These are phyloP conservation scores for Leccinum pachyderme DNA, from an alignment of 1,284 basidiomycete genomes.

Conservation along the genomic window DNA sequence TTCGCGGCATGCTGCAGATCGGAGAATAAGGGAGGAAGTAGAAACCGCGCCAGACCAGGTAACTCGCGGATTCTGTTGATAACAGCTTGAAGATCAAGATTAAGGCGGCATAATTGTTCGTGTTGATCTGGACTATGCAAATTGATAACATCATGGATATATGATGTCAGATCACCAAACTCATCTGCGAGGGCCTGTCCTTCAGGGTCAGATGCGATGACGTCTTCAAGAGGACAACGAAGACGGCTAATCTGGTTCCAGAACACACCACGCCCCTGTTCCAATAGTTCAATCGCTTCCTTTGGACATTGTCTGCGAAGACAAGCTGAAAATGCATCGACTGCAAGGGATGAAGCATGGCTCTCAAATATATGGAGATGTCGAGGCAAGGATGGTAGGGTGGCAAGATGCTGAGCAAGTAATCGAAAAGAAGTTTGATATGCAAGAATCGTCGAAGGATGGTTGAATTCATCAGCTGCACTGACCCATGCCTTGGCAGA, in stretches of 20 bases:
- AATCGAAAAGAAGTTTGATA: background rate
- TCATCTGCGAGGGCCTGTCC: background rate
- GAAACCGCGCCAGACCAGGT: background rate
- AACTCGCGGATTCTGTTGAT: background rate
- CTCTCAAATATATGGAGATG: background rate
- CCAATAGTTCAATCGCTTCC: background rate
- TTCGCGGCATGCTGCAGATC: background rate
- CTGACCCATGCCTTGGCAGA: background rate
- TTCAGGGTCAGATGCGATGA: background rate
- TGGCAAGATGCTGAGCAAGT: background rate
- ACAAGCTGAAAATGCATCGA: background rate
- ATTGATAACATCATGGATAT: background rate
- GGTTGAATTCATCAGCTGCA: background rate
- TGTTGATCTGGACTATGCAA: background rate
- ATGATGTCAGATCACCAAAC: background rate
- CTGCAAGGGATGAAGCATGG: background rate
- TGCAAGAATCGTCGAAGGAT: background rate
- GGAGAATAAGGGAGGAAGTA: slow-evolving; percentile 3
- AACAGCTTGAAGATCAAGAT: background rate
- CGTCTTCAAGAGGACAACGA: background rate
- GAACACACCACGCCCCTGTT: background rate
- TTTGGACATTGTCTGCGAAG: background rate
- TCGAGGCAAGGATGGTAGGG: background rate
- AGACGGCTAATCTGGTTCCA: background rate
- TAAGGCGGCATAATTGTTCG: background rate